Evolutionary conservation across 148 eudicot species (phyloP), one percentile per base, ranked within the genome.

Genomic region (Camellia japonica): DNA sequence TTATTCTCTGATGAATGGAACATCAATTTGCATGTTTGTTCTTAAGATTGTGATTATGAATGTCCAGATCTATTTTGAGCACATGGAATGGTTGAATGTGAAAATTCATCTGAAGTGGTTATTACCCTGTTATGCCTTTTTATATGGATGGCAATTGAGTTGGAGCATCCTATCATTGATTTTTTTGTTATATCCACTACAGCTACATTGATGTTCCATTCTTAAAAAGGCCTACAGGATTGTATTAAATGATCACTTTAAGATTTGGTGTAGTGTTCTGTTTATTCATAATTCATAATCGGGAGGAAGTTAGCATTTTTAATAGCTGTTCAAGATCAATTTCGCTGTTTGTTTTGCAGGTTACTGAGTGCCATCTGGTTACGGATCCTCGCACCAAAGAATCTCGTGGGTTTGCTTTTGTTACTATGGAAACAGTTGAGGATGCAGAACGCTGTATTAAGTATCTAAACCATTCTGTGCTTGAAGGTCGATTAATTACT

Each of bases 341-440:
- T 56, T 61, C 71, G 20, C 66, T 73, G 42, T 81, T 77, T 68
- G 61, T 69, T 77, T 30, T 85, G 68, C 82, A 91, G 95, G 95
- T 91, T 59, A 70, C 75, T 62, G 87, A 90, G 69, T 91, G 95
- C 80, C 87, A 88, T 75, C 81, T 91, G 79, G 95, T 91, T 47
- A 83, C 83, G 52, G 97, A 93, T 83, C 97, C 97, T 68, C 97
- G 84, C 59, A 88, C 88, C 75, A 88, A 89, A 70, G 90, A 89
- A 80, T 91, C 94, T 59, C 91, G 97, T 84, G 94, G 97, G 42
- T 93, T 93, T 82, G 92, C 84, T 61, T 91, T 91, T 83, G 82
- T 93, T 75, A 88, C 93, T 54, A 89, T 93, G 97, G 94, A 89
- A 79, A 84, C 91, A 55, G 66, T 58, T 70, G 90, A 90, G 73